Evolutionary conservation across 2,329 filamentous ascomycete genomes (phyloP), one percentile per base, ranked within the genome.

Genomic region (Blumeriella jaapii): DNA sequence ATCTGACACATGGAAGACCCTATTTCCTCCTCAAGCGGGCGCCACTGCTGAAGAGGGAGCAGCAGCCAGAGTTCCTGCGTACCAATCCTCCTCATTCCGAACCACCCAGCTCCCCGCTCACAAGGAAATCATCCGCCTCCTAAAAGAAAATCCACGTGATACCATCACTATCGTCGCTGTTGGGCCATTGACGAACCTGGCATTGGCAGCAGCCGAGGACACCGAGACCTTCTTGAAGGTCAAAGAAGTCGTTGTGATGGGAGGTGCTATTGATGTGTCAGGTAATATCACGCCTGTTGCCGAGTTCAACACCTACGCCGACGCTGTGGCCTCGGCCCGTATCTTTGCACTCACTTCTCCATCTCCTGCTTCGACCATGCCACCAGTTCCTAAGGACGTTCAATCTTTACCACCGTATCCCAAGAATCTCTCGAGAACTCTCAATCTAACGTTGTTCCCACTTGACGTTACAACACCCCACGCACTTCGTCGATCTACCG

Each of bases 301-400:
- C 44, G 91, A 98, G 58, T 98, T 98, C 71, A 98, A 98, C 64
- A 82, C 81, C 38, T 93, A 85, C 54, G 87, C 91, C 39, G 93
- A 98, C 56, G 68, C 82, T 13, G 69, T 83, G 25, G 82, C 83
- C 17, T 74, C 82, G 0, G 82, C 83, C 8, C 70, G 82, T 10
- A 71, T 91, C 12, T 87, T 79, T 53, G 81, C 83, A 5, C 64
- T 91, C 43, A 86, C 82, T 0, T 85, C 81, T 1, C 71, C 68
- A 5, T 74, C 63, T 20, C 91, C 91, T 1, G 60, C 68, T 8
- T 81, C 78, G 2, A 95, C 86, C 3, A 82, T 95, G 69, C 86
- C 91, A 1, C 74, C 78, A 0, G 61, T 77, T 9, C 67, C 71
- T 22, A 57, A 59, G 36, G 61, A 60, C 35, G 61, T 67, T 39